A percentile compares a stretch with the other conserved stretches of the same genome.
These are phyloP conservation scores for Suillus subluteus DNA, from an alignment of 768 basidiomycete species.

Conservation along the genomic window DNA sequence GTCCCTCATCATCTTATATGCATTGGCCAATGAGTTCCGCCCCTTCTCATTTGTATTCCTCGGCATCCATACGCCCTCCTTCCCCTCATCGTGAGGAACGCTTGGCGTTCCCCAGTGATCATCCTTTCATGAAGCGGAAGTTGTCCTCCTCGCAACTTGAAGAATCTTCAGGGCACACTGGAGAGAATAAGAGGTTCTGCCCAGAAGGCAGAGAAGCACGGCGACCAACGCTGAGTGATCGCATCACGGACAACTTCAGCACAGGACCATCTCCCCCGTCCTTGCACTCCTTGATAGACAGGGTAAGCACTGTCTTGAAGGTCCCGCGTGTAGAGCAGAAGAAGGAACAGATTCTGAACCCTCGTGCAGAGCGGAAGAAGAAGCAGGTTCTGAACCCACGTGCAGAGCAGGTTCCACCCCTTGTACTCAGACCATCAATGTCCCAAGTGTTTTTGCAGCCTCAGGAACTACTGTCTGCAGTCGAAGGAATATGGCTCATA, in stretches of 20 bases:
- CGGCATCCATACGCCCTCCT: too few relatives aligned
- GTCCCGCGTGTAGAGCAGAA: background rate
- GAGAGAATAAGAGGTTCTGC: background rate
- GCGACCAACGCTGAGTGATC: background rate
- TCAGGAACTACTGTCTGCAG: background rate
- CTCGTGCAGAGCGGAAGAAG: background rate
- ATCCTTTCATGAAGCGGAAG: background rate
- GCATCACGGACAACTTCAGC: background rate
- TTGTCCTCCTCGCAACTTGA: background rate
- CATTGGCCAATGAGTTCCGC: too few relatives aligned
- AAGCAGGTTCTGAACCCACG: background rate
- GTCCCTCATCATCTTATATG: too few relatives aligned
- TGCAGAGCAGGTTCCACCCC: background rate
- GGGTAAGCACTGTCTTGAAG: background rate
- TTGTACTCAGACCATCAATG: background rate
- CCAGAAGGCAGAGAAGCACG: background rate
- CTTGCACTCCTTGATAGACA: background rate
- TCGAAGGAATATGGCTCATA: background rate
- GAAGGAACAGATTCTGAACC: background rate
- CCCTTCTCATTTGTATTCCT: too few relatives aligned
- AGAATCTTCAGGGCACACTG: background rate
- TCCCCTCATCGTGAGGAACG: background rate
- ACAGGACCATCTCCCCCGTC: background rate
- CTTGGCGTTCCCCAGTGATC: background rate
- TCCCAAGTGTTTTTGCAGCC: background rate